phyloP scores from a whole-genome alignment of 2,329 filamentous ascomycete genomes.

The Penicillium sp. region DNA sequence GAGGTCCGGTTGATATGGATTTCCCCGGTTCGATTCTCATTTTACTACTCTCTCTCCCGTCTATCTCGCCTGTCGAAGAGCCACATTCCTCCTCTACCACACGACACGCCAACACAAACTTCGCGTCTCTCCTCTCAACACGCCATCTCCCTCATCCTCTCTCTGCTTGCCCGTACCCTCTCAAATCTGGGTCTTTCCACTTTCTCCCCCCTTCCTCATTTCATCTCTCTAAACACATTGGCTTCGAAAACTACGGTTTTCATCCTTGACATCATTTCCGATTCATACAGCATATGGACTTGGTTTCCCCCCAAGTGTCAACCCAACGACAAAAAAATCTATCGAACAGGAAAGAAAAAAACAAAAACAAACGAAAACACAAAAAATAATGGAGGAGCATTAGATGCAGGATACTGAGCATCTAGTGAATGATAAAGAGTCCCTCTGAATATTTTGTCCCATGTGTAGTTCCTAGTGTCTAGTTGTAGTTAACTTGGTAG shows the following conservation, averaged over 20 bases:
- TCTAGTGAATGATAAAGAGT: conserved; percentile 31
- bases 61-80: background rate
- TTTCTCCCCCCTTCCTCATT: background rate
- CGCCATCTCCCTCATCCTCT: background rate
- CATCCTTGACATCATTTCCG: background rate
- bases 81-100: background rate
- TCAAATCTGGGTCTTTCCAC: background rate
- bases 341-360: background rate
- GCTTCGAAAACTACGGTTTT: background rate
- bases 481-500: background rate
- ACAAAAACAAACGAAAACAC: conserved; percentile 13
- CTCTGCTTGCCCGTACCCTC: background rate
- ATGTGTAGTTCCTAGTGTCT: background rate
- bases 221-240: background rate
- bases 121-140: background rate
- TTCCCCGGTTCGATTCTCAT: conserved; percentile 2
- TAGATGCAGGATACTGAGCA: conserved; percentile 22
- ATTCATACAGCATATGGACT: background rate
- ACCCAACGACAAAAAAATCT: background rate
- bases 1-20: background rate
- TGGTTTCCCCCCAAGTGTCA: background rate
- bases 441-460: conserved; percentile 19
- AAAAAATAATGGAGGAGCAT: conserved; percentile 29
- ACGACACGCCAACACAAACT: background rate
- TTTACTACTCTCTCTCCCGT: background rate